Conservation (phyloP, 2,329 filamentous ascomycete genomes). For the Colletotrichum tamarilloi region DNA sequence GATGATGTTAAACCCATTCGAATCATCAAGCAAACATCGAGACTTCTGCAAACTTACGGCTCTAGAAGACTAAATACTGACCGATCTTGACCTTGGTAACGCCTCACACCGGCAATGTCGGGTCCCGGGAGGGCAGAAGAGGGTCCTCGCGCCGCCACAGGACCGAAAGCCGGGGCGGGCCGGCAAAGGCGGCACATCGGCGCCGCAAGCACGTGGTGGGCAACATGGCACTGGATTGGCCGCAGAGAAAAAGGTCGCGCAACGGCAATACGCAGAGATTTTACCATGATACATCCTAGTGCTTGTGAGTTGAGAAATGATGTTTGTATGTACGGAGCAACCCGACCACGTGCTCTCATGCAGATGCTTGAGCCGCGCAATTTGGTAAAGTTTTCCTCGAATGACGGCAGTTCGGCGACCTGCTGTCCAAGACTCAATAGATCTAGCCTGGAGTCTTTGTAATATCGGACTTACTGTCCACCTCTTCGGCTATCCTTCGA, state of each 20-base stretch:
- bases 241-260: not conserved
- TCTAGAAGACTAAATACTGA: not conserved
- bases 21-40: too few species aligned
- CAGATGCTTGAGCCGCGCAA: not conserved
- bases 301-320: not conserved
- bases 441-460: not conserved
- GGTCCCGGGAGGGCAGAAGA: not conserved
- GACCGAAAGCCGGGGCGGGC: not conserved
- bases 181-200: not conserved
- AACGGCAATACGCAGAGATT: not conserved
- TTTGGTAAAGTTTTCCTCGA: not conserved
- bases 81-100: not conserved
- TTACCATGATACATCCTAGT: not conserved
- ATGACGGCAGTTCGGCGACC: not conserved
- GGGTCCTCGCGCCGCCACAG: not conserved
- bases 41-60: too few species aligned
- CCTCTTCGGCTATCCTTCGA: too few species aligned
- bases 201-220: not conserved
- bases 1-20: rapidly evolving
- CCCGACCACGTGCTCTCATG: not conserved
- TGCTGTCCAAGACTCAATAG: not conserved
- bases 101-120: not conserved
- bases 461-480: too few species aligned
- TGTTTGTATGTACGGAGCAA: not conserved
- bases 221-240: not conserved